Evolutionary conservation across 1,284 basidiomycete genomes (phyloP), one percentile per base, ranked within the genome.

Genomic region (Ceratobasidium sp.): DNA sequence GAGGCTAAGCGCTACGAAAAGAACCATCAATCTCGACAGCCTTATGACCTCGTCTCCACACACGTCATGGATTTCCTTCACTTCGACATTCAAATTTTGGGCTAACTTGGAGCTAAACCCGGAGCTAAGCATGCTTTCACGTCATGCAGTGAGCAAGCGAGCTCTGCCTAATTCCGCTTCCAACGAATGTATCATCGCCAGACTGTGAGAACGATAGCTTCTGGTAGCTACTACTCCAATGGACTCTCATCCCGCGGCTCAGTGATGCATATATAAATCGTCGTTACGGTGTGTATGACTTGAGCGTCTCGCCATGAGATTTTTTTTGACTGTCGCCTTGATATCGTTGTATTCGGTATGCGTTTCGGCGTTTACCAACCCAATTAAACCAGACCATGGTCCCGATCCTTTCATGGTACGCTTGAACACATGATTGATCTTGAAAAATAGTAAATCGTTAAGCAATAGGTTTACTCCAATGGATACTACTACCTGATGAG

Each of bases 351-450:
- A 56, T 40, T 77, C 51, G 12, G 23, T 60, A 0, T 66, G 42
- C 39, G 23, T 46, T 55, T 67, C 44, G 20, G 49, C 73, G 9
- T 76, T 76, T 40, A 81, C 68, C 55, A 80, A 81, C 60, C 79
- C 79, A 3, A 78, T 86, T 80, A 86, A 85, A 77, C 49, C 72
- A 0, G 79, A 79, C 2, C 81, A 86, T 82, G 86, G 86, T 2
- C 85, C 84, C 12, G 85, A 87, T 77, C 86, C 85, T 0, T 86
- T 85, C 81, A 86, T 87, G 66, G 80, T 80, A 49, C 56, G 78
- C 42, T 42, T 6, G 15, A 33, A 40, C 13, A 56, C 33, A 40
- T 13, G 58, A n/a, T 15, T n/a, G 51, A 18, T 9, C 42, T 60
- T 49, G 42, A 28, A 26, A 1, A 33, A 33, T 55, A 26, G 75